Conservation (phyloP, 495 filamentous ascomycete species). For the Aspergillus affinis region DNA sequence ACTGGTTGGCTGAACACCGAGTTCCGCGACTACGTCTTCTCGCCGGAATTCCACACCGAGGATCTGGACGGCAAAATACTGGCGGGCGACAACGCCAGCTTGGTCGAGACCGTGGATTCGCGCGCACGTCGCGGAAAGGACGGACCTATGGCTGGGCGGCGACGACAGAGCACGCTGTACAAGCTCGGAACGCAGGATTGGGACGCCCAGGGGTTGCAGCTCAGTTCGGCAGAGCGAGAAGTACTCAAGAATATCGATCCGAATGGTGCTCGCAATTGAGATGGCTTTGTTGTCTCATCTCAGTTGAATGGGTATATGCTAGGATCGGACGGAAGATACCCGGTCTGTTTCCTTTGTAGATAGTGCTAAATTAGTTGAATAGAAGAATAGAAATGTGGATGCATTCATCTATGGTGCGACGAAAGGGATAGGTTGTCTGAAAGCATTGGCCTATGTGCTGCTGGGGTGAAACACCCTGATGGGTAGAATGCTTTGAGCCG, state of each 20-base stretch:
- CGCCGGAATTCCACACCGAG: slow-evolving; percentile 36
- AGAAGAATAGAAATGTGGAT: background rate
- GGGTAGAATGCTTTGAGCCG: no score
- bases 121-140: slow-evolving; percentile 54
- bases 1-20: slow-evolving; percentile 88
- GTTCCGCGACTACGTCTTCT: slow-evolving; percentile 72
- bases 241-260: slow-evolving; percentile 36
- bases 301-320: background rate
- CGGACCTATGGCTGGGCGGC: slow-evolving; percentile 34
- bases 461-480: background rate
- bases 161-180: slow-evolving; percentile 41
- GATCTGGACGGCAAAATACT: slow-evolving; percentile 40
- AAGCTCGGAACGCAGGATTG: slow-evolving; percentile 43
- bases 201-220: slow-evolving; percentile 45
- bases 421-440: background rate
- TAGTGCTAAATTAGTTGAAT: slow-evolving; percentile 2
- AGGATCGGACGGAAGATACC: background rate
- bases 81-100: slow-evolving; percentile 56
- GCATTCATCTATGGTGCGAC: background rate
- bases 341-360: slow-evolving; percentile 6
- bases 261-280: slow-evolving; percentile 31
- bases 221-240: slow-evolving; percentile 42
- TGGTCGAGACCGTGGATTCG: slow-evolving; percentile 63
- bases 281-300: slow-evolving; percentile 17
- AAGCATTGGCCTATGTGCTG: no score